Conservation (phyloP, 495 filamentous ascomycete genomes). For the Lasiosphaeriaceae sp. region DNA sequence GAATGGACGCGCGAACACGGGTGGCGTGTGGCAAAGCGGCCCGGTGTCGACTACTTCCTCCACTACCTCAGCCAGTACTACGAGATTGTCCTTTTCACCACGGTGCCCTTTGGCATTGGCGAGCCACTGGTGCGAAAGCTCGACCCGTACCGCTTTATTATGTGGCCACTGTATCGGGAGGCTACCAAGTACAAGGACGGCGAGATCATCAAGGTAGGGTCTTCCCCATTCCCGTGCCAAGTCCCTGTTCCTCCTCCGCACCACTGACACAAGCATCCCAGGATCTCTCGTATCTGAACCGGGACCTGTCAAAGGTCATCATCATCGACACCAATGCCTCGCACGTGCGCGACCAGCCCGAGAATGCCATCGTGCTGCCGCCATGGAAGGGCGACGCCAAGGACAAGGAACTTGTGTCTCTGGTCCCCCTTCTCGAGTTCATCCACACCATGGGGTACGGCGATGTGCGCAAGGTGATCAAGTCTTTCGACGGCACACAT, state of each 20-base stretch:
- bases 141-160: constrained; percentile 92
- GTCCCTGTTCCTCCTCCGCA: background rate
- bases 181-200: constrained; percentile 93
- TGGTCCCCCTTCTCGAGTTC: constrained; percentile 96
- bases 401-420: constrained; percentile 77
- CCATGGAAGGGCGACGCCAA: constrained; percentile 82
- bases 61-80: constrained; percentile 96
- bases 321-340: constrained; percentile 80
- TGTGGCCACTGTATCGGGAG: constrained; percentile 92
- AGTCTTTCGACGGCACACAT: constrained; percentile 78
- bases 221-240: too few species aligned
- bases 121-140: constrained; percentile 89
- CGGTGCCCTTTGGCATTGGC: constrained; percentile 70
- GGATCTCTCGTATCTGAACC: constrained; percentile 95
- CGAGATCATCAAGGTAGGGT: constrained; percentile 86
- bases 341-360: constrained; percentile 80
- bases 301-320: constrained; percentile 88
- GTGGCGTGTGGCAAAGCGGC: constrained; percentile 92
- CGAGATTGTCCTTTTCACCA: constrained; percentile 93
- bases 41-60: constrained; percentile 94
- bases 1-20: constrained; percentile 92
- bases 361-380: constrained; percentile 87
- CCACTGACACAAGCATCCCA: constrained; percentile 31
- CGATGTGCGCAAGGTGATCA: constrained; percentile 79
- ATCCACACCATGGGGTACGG: constrained; percentile 85